phyloP scores from a whole-genome alignment of 768 basidiomycete species.

The Leccinum longicurvipes region DNA sequence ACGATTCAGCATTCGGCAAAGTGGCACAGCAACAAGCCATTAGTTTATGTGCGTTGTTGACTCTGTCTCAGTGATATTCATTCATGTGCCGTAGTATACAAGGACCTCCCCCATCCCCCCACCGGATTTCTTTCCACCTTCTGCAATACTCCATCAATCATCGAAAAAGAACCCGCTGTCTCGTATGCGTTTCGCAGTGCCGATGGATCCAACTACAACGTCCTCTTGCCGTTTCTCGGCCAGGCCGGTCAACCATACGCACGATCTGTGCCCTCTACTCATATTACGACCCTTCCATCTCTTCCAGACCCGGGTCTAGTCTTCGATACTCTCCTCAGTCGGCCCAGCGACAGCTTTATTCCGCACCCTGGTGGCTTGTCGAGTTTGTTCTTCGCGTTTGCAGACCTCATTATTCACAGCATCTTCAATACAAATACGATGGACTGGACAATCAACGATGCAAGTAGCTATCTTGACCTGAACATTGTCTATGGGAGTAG shows the following conservation, averaged over 20 bases:
- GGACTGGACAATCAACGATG: slow-evolving; percentile 54
- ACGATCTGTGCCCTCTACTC: slow-evolving; percentile 55
- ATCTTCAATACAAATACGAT: slow-evolving; percentile 57
- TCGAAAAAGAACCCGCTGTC: slow-evolving; percentile 13
- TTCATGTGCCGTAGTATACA: slow-evolving; percentile 50
- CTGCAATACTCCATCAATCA: not conserved
- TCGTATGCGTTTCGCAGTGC: slow-evolving; percentile 55
- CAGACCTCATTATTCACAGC: slow-evolving; percentile 70
- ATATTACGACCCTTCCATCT: slow-evolving; percentile 37
- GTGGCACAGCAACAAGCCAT: slow-evolving; percentile 51
- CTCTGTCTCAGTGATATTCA: not conserved
- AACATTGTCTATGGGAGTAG: slow-evolving; percentile 70
- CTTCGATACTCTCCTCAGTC: slow-evolving; percentile 66
- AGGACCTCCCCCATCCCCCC: slow-evolving; percentile 78
- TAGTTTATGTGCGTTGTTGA: slow-evolving; percentile 49
- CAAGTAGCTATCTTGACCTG: slow-evolving; percentile 75
- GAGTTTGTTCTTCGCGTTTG: slow-evolving; percentile 75
- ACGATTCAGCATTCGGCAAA: slow-evolving; percentile 27
- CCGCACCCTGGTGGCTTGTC: slow-evolving; percentile 69
- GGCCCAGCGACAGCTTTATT: slow-evolving; percentile 34
- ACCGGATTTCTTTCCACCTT: slow-evolving; percentile 43
- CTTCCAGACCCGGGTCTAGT: slow-evolving; percentile 67
- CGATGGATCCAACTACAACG: slow-evolving; percentile 62
- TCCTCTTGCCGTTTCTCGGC: slow-evolving; percentile 52
- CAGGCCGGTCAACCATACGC: slow-evolving; percentile 65